Evolutionary conservation across 495 filamentous ascomycete species (phyloP).

Genomic region (Polyplosphaeria fusca): DNA sequence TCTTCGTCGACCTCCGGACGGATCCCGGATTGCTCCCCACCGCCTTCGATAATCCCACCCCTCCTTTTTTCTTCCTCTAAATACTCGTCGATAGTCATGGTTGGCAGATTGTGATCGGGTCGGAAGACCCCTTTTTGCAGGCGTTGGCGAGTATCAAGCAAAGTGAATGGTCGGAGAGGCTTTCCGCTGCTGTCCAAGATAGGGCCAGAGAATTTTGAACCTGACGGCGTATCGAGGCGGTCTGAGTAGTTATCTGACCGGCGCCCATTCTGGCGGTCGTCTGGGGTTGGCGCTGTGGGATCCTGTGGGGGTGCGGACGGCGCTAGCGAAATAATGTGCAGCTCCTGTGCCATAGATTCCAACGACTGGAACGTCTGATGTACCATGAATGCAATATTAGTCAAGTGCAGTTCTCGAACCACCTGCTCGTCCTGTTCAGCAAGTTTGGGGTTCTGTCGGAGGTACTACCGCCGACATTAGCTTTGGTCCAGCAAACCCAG

Average conservation of each 20-base stretch:
- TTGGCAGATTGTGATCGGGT: conserved; percentile 87
- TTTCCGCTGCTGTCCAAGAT: conserved; percentile 78
- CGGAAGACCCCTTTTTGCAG: conserved; percentile 82
- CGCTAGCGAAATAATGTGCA: conserved; percentile 73
- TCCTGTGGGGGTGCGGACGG: conserved; percentile 49
- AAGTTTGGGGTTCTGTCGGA: conserved; percentile 57
- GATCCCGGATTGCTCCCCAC: conserved; percentile 72
- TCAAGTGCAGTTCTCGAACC: conserved; percentile 71
- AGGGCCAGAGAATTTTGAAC: conserved; percentile 60
- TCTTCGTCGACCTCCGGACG: conserved; percentile 80
- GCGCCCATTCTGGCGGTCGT: conserved; percentile 16
- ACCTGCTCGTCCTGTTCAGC: conserved; percentile 73
- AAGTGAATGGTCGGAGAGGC: conserved; percentile 85
- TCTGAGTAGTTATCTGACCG: conserved; percentile 63
- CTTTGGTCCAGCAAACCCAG: too few relatives aligned
- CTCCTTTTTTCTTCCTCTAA: conserved; percentile 82
- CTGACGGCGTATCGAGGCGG: conserved; percentile 62
- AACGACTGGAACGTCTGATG: conserved; percentile 82
- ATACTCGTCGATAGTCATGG: conserved; percentile 98
- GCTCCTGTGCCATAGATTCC: conserved; percentile 78
- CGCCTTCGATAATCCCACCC: conserved; percentile 90
- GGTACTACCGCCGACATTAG: conserved; percentile 52
- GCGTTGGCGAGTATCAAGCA: conserved; percentile 73
- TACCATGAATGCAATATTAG: conserved; percentile 65
- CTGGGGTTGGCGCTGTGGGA: conserved; percentile 3